These are phyloP conservation scores for Neofusicoccum sp. DNA, from an alignment of 2,329 filamentous ascomycete species.

Conservation along the genomic window DNA sequence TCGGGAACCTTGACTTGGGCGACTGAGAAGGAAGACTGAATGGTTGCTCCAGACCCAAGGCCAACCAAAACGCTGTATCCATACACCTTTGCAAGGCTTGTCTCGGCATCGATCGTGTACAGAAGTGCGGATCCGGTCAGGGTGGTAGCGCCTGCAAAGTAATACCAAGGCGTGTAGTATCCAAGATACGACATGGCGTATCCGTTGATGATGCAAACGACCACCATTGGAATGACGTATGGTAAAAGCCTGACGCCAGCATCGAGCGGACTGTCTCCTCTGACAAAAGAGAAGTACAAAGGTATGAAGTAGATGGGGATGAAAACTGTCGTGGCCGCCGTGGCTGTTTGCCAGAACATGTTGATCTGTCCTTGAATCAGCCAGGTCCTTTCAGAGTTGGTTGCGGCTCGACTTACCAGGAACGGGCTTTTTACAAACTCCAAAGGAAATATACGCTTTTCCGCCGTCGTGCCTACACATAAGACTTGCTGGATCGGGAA, in stretches of 20 bases:
- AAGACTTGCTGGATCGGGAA: no score
- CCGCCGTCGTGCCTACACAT: no score
- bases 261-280: background rate
- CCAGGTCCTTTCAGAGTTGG: background rate
- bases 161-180: background rate
- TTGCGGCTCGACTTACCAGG: no score
- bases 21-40: background rate
- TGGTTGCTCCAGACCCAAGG: background rate
- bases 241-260: background rate
- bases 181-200: constrained; percentile 32
- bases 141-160: background rate
- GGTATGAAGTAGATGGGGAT: constrained; percentile 41
- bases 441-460: no score
- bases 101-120: background rate
- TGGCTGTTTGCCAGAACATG: background rate
- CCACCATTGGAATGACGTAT: background rate
- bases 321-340: constrained; percentile 28
- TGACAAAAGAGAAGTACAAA: constrained; percentile 23
- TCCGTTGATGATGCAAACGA: constrained; percentile 41
- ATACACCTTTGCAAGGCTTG: background rate
- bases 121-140: background rate
- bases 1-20: background rate
- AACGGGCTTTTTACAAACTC: no score
- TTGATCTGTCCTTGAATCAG: background rate
- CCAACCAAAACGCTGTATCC: background rate